These are phyloP conservation scores for Chimonanthus praecox DNA, from an alignment of 164 flowering plant species.

Conservation along the genomic window DNA sequence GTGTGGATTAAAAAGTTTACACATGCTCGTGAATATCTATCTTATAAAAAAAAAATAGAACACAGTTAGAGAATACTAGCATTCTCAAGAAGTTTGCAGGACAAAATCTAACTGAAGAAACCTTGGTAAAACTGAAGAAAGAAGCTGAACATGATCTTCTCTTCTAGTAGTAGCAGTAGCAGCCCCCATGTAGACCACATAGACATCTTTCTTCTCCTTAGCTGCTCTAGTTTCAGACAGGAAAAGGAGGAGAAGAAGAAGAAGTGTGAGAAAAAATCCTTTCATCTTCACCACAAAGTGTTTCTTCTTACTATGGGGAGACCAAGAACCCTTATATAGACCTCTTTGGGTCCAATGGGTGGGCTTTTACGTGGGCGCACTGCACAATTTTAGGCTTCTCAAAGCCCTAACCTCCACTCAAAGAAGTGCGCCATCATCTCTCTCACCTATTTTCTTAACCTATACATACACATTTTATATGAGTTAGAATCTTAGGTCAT, in stretches of 20 bases:
- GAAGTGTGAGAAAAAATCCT: neutral
- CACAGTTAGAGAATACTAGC: too few relatives aligned
- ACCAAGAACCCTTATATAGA: neutral
- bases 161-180: constrained; percentile 14
- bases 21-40: too few relatives aligned
- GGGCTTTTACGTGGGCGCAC: neutral
- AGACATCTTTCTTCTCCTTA: constrained; percentile 22
- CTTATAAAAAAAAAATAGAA: neutral
- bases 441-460: neutral
- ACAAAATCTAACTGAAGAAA: neutral
- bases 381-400: neutral
- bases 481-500: too few relatives aligned
- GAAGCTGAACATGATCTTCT: constrained; percentile 27
- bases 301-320: neutral
- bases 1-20: too few relatives aligned
- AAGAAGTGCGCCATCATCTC: neutral
- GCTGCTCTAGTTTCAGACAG: constrained; percentile 13
- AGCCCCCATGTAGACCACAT: constrained; percentile 60
- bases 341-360: neutral
- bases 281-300: neutral
- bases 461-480: too few relatives aligned
- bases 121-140: constrained; percentile 31
- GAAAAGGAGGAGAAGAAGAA: constrained; percentile 2
- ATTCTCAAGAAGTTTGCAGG: too few relatives aligned
- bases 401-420: neutral